Evolutionary conservation across 306 rosid species (phyloP), one percentile per base, ranked within the genome.

Genomic region (Prunus davidiana): DNA sequence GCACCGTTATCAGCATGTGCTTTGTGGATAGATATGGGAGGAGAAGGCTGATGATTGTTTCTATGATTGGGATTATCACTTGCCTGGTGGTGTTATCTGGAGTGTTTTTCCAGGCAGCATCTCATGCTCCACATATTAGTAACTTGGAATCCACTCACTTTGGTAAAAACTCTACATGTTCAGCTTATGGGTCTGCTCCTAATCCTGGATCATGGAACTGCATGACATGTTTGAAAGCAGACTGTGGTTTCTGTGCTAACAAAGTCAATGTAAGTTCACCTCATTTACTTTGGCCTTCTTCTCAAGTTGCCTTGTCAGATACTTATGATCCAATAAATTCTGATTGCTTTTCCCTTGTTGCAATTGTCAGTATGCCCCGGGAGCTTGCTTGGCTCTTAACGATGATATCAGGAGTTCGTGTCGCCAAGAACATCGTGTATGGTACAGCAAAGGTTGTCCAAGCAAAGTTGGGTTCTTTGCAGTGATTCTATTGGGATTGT

Each of bases 401-500:
- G 85, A 78, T 78, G 71, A 5, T 12, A 32, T 88, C 50, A 49
- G 70, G 78, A 71, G 80, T 0, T 5, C 25, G 11, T 91, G 97
- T 56, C 64, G 77, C 0, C 83, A 14, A 28, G 77, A 84, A 55
- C 57, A 75, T 0, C 88, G 92, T 0, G 85, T 91, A 32, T 91
- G 93, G 93, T 93, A 85, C 78, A 82, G 89, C 0, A 41, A 89
- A 63, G 97, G 98, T 12, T 93, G 97, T 65, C 98, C 97, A 2
- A 91, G 86, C 83, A 89, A 38, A 69, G 55, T 93, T 15, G 98
- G 95, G 24, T 41, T 91, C 80, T 69, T 91, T 47, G 95, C 97
- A 0, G 95, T 93, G n/a, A 51, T 79, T 8, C 74, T 89, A 10
- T 84, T 93, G 12, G 97, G 90, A 76, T 24, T 89, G 24, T 91